A percentile compares a stretch with the other conserved stretches of the same genome.
Evolutionary conservation across 768 basidiomycete genomes (phyloP).

Genomic region (Lactarius quietus): DNA sequence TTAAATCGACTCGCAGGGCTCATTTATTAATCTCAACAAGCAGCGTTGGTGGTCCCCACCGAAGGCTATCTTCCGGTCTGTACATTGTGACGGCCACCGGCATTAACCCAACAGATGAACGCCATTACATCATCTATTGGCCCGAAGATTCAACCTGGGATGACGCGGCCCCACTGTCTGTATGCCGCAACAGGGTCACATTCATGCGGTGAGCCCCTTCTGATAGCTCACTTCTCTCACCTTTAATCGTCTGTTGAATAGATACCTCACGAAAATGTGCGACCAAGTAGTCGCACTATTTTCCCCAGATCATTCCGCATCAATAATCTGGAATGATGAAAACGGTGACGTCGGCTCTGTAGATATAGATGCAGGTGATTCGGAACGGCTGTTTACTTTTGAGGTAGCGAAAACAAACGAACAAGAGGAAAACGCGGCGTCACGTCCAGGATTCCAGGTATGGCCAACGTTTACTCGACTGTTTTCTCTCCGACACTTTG

Average conservation of each 20-base stretch:
- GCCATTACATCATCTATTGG: slow-evolving; percentile 55
- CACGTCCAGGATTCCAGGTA: slow-evolving; percentile 42
- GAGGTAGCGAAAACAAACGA: slow-evolving; percentile 53
- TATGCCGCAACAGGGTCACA: slow-evolving; percentile 51
- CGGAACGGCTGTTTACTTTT: slow-evolving; percentile 49
- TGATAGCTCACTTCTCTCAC: not conserved
- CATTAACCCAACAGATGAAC: slow-evolving; percentile 22
- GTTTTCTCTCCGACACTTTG: not conserved
- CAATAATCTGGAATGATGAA: slow-evolving; percentile 44
- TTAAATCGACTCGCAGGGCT: slow-evolving; percentile 18
- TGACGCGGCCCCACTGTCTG: slow-evolving; percentile 43
- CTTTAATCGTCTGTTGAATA: not conserved
- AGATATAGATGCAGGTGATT: slow-evolving; percentile 41
- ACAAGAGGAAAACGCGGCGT: slow-evolving; percentile 48
- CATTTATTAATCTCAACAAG: slow-evolving; percentile 21
- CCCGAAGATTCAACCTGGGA: slow-evolving; percentile 59
- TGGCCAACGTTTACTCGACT: not conserved
- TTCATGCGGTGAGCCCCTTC: slow-evolving; percentile 51
- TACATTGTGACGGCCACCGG: not conserved
- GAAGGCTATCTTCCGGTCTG: not conserved
- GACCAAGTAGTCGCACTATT: slow-evolving; percentile 54
- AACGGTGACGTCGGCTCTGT: slow-evolving; percentile 26
- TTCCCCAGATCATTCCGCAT: slow-evolving; percentile 43
- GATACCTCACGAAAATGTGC: slow-evolving; percentile 32
- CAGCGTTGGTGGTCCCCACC: not conserved